Percentiles rank a stretch among this genome's conserved stretches.
phyloP scores from a whole-genome alignment of 2,329 filamentous ascomycete genomes.

The Cladosporium sp. region DNA sequence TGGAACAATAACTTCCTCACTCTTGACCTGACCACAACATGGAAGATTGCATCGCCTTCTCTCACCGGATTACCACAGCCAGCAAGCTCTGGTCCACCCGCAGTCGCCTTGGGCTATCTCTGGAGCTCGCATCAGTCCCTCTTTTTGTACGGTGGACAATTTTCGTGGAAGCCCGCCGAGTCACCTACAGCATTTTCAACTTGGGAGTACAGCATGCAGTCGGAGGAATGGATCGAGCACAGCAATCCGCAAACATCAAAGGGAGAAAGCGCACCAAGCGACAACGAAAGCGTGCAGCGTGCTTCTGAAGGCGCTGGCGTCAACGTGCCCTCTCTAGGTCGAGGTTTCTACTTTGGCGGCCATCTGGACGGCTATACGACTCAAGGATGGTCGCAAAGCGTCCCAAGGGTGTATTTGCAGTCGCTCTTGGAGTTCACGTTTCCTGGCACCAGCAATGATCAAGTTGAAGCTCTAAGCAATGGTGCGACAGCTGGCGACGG shows the following conservation, averaged over 20 bases:
- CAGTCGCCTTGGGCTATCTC: slow-evolving; percentile 65
- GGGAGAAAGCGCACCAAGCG: slow-evolving; percentile 56
- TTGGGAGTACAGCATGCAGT: slow-evolving; percentile 63
- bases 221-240: slow-evolving; percentile 57
- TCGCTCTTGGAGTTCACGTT: slow-evolving; percentile 71
- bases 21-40: slow-evolving; percentile 66
- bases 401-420: slow-evolving; percentile 62
- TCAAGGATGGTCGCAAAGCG: slow-evolving; percentile 61
- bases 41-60: slow-evolving; percentile 59
- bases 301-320: slow-evolving; percentile 68
- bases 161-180: slow-evolving; percentile 55
- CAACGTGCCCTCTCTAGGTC: slow-evolving; percentile 61
- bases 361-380: slow-evolving; percentile 62
- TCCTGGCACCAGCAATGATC: slow-evolving; percentile 60
- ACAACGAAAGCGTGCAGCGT: slow-evolving; percentile 55
- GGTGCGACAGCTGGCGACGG: slow-evolving; percentile 52
- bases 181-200: slow-evolving; percentile 55
- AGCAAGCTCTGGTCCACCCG: slow-evolving; percentile 54
- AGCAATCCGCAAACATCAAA: slow-evolving; percentile 54
- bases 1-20: slow-evolving; percentile 73
- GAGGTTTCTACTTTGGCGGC: slow-evolving; percentile 74
- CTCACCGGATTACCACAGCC: slow-evolving; percentile 58
- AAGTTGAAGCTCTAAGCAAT: slow-evolving; percentile 50
- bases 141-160: slow-evolving; percentile 69
- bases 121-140: slow-evolving; percentile 67